Evolutionary conservation across 2,329 filamentous ascomycete species (phyloP), one percentile per base, ranked within the genome.

Genomic region (Xylaria sp.): DNA sequence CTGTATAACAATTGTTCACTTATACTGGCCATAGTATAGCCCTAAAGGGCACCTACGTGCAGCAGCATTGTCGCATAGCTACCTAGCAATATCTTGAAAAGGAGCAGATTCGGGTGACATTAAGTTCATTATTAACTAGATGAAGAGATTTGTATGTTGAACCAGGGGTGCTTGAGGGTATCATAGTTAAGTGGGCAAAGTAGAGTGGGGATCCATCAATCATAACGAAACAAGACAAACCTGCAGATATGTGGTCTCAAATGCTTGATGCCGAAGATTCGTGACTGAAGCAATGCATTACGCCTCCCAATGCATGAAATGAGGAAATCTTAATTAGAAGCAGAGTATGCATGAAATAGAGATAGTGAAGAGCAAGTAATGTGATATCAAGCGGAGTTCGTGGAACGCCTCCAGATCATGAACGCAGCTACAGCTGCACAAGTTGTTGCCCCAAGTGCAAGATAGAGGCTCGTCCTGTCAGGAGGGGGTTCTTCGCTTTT

Each of bases 401-500:
- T 86, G 22, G 86, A 86, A 53, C 86, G 80, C 51, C 85, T 84
- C 86, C 87, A 90, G 56, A 91, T 90, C 83, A 90, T 88, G 61
- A 87, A 82, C 1, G 88, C 88, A 0, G 88, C 88, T 5, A 90
- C 79, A 5, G 84, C 85, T 1, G 89, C 89, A 69, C 88, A 90
- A 0, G 85, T 84, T 7, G 86, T 88, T 0, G 93, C 94, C 0
- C 92, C 93, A 3, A 96, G 81, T 1, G 93, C 93, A 74, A 98
- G 88, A 74, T 97, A 97, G 75, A 97, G 83, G 69, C 92, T 90
- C 69, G 94, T 93, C 73, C 92, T 88, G 79, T 97, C 95, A 4
- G 91, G 89, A 1, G 89, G 87, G 61, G 96, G 93, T 74, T 97
- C 94, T 70, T 97, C 93, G 61, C 87, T 92, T 79, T 94, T 96